Evolutionary conservation across 768 basidiomycete species (phyloP).

Genomic region (Russula ochroleuca): DNA sequence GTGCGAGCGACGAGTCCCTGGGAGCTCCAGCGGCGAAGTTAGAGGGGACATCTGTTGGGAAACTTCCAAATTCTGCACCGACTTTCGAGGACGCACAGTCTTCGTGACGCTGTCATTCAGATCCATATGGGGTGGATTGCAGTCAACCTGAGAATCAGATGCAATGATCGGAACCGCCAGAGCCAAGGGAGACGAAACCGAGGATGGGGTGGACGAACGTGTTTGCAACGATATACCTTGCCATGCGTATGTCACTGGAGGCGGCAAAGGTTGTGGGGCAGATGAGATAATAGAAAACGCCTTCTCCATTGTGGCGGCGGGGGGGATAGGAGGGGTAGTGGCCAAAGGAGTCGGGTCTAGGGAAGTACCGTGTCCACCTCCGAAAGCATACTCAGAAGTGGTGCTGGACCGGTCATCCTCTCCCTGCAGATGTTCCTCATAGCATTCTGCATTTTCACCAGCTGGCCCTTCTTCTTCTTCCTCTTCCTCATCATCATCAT

Average conservation of each 20-base stretch:
- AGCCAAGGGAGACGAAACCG: slow-evolving; percentile 82
- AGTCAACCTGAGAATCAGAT: slow-evolving; percentile 53
- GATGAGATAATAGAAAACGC: slow-evolving; percentile 24
- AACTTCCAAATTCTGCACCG: slow-evolving; percentile 60
- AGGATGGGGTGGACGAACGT: slow-evolving; percentile 83
- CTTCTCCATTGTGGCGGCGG: slow-evolving; percentile 23
- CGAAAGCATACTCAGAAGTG: slow-evolving; percentile 60
- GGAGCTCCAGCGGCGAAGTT: slow-evolving; percentile 51
- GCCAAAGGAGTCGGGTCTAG: slow-evolving; percentile 68
- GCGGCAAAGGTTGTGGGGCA: slow-evolving; percentile 30
- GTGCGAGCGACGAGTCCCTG: slow-evolving; percentile 50
- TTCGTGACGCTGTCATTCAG: slow-evolving; percentile 51
- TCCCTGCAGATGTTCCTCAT: slow-evolving; percentile 27
- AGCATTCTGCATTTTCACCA: slow-evolving; percentile 27
- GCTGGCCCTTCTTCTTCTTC: slow-evolving; percentile 20
- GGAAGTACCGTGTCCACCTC: slow-evolving; percentile 38
- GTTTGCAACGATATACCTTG: slow-evolving; percentile 53
- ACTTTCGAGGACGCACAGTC: slow-evolving; percentile 60
- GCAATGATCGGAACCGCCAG: slow-evolving; percentile 82
- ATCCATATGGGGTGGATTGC: slow-evolving; percentile 56
- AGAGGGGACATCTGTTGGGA: slow-evolving; percentile 67
- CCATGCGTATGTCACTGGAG: slow-evolving; percentile 39
- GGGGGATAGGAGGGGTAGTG: slow-evolving; percentile 43
- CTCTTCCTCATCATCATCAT: slow-evolving; percentile 33
- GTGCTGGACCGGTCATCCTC: slow-evolving; percentile 56